Evolutionary conservation across 441 rosid genomes (phyloP), one percentile per base, ranked within the genome.

Genomic region (Hura crepitans): DNA sequence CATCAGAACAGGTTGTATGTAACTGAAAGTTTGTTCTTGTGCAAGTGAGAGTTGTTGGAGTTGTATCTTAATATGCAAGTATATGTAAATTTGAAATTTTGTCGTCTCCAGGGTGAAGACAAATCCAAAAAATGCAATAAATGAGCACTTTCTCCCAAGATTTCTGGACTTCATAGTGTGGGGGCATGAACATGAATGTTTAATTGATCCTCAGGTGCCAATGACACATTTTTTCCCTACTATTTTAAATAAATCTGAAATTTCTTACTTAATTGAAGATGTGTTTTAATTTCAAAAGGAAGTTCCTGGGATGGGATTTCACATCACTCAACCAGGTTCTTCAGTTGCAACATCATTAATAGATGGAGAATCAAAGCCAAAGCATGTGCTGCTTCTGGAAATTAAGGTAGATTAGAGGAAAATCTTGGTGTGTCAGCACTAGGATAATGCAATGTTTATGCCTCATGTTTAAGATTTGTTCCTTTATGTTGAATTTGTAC

Each of bases 101-200:
- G 46, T 72, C 75, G 66, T 70, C 62, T 81, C 81, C 88, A 94
- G 99, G 74, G 97, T 95, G 73, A 95, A 95, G 87, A 77, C 92
- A 73, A 94, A 92, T 78, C 94, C 99, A 31, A 95, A 95, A 81
- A 95, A 95, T 84, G 99, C 99, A 53, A 90, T 92, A 78, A 95
- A 85, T 78, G 99, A 95, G 77, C 99, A 92, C 80, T 92, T 90
- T 77, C 86, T 95, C 67, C 99, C 99, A 64, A 87, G 96, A 74
- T 95, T 95, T 75, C 80, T 95, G 43, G 99, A 95, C 81, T 92
- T 95, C 75, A 75, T 92, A 50, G 97, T 95, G 56, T 95, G 99
- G 99, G 99, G 99, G 10, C 97, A 95, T 68, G 97, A 94, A 80
- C 99, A 92, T 81, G 97, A 94, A 84, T 94, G 99, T 74, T 87